A percentile compares a stretch with the other conserved stretches of the same genome.
Conservation (phyloP, 306 rosid genomes). For the Cicer arietinum region DNA sequence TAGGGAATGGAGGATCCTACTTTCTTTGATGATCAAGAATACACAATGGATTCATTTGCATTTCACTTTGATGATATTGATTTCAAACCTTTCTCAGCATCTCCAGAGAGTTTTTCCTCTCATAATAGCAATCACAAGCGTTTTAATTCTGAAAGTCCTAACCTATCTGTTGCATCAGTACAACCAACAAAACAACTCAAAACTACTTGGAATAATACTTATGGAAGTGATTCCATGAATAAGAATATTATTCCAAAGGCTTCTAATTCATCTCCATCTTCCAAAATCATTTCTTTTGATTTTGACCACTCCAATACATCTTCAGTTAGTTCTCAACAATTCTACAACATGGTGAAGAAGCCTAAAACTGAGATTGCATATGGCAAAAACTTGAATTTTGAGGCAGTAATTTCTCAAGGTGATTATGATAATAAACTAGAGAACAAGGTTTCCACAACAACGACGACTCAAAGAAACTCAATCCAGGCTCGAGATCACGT, state of each 20-base stretch:
- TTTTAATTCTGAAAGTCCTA: conserved; percentile 34
- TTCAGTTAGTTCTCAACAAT: conserved; percentile 42
- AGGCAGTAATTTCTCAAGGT: conserved; percentile 42
- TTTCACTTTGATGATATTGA: conserved; percentile 45
- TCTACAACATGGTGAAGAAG: conserved; percentile 40
- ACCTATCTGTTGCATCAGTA: conserved; percentile 3
- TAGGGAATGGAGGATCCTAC: conserved; percentile 46
- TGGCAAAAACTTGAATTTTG: conserved; percentile 42
- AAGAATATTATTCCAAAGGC: background rate
- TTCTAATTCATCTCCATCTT: conserved; percentile 52
- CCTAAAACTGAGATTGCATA: conserved; percentile 50
- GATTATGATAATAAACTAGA: conserved; percentile 16
- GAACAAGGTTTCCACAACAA: conserved; percentile 28
- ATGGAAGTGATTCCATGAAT: conserved; percentile 30
- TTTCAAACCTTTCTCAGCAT: conserved; percentile 32
- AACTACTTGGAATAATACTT: conserved; percentile 46
- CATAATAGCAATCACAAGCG: conserved; percentile 9
- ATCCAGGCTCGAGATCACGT: conserved; percentile 76
- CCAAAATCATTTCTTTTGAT: conserved; percentile 69
- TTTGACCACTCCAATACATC: conserved; percentile 53
- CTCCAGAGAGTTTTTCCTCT: conserved; percentile 41
- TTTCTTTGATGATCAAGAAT: conserved; percentile 32
- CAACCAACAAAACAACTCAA: conserved; percentile 46
- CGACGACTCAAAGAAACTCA: conserved; percentile 25
- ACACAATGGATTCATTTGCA: conserved; percentile 37